These are phyloP conservation scores for Diaporthe nobilis DNA, from an alignment of 2,329 filamentous ascomycete genomes.

Conservation along the genomic window DNA sequence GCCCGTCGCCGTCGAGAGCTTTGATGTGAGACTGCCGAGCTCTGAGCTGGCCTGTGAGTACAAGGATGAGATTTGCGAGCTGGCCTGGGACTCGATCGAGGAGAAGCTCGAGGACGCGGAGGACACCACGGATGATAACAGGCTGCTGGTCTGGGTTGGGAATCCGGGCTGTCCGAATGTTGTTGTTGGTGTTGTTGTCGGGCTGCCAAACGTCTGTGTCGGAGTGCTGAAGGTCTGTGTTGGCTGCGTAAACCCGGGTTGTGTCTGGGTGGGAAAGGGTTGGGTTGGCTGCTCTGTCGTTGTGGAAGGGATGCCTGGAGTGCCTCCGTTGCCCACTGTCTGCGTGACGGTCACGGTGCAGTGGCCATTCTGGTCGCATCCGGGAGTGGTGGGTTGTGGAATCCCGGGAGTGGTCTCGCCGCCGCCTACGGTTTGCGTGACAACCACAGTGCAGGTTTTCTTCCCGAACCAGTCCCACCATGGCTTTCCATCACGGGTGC, in stretches of 20 bases:
- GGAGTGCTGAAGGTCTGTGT: background rate
- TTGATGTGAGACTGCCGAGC: background rate
- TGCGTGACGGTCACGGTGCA: conserved; percentile 24
- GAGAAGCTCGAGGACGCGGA: background rate
- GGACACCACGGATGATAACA: background rate
- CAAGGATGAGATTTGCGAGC: background rate
- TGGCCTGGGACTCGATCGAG: conserved; percentile 8
- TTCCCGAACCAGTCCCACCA: conserved; percentile 19
- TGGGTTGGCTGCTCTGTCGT: background rate
- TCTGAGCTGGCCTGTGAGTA: conserved; percentile 4
- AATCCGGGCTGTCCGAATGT: background rate
- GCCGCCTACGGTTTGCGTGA: conserved; percentile 10
- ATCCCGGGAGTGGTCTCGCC: background rate
- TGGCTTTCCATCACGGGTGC: conserved; percentile 10
- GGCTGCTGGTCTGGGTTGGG: conserved; percentile 9
- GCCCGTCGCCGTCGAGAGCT: conserved; percentile 1
- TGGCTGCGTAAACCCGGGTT: conserved; percentile 1
- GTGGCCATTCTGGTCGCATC: conserved; percentile 8
- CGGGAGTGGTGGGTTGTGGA: background rate
- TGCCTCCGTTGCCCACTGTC: background rate
- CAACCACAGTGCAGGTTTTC: background rate
- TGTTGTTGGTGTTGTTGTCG: background rate
- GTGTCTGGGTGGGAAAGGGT: background rate
- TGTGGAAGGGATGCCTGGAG: background rate
- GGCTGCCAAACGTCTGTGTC: conserved; percentile 14